These are phyloP conservation scores for Coniochaeta hoffmannii DNA, from an alignment of 2,329 filamentous ascomycete species.

Conservation along the genomic window DNA sequence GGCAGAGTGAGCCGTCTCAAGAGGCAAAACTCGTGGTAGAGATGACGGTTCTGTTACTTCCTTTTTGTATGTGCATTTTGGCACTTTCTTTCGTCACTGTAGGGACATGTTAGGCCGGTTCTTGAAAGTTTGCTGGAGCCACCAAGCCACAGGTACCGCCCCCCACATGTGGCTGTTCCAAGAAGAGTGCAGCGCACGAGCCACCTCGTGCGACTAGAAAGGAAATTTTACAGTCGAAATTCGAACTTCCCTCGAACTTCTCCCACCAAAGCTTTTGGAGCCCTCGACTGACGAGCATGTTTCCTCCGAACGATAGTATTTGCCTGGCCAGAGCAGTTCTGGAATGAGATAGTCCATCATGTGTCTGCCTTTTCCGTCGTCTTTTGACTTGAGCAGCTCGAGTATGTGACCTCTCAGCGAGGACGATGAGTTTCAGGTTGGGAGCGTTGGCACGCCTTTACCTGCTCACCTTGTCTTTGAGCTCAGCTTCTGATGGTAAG, in stretches of 20 bases:
- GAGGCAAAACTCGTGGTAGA: no score
- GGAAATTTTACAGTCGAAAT: constrained; percentile 1
- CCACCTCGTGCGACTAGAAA: constrained; percentile 2
- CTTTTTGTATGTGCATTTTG: no score
- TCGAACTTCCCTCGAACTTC: constrained; percentile 5
- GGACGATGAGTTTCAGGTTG: no score
- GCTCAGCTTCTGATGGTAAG: neutral
- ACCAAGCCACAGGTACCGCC: neutral
- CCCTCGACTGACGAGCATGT: neutral
- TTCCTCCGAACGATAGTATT: neutral
- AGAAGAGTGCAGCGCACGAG: neutral
- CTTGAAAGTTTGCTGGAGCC: neutral
- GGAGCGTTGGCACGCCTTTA: neutral
- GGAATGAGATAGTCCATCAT: neutral
- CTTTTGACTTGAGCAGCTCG: no score
- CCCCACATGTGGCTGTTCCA: neutral
- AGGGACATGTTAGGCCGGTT: no score
- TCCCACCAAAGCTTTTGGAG: neutral
- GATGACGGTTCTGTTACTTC: no score
- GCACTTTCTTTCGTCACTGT: no score
- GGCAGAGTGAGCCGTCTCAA: no score
- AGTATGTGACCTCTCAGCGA: no score
- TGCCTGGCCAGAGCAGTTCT: neutral
- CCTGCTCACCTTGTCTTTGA: neutral
- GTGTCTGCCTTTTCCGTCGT: neutral